Base-by-base conservation (phyloP, 176 grass and related monocot species). In the Zea mays region DNA sequence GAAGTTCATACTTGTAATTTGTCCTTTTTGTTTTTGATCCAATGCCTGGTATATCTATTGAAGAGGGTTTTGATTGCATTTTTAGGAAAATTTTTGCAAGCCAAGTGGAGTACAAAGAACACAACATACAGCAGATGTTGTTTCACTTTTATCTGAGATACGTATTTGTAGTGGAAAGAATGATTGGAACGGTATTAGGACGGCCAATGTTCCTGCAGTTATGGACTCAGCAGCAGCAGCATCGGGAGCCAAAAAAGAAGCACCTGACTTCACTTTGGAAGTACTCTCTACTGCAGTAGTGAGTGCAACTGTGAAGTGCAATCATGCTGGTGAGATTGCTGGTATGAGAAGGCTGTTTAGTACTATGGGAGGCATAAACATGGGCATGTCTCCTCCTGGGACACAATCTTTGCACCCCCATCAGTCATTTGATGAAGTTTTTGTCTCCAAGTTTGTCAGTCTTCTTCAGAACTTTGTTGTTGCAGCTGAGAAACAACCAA, bases 311-410 rank as follows among this genome's bases (percentile, higher is more conserved):
- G 85, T 87, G 13, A 98, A 98, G 83, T 98, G 96, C 72, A 98
- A 98, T 67, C 96, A 98, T 95, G 85, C 91, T 75, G 96, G 96
- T 47, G 96, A 98, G 81, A 98, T 98, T 77, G 89, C 96, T 12
- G 96, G 96, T 77, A 98, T 98, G 96, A 94, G 89, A 94, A 92
- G 96, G 78, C 74, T 98, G 34, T 98, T 92, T 79, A 92, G 89
- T 79, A 92, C 89, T 71, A 98, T 98, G 83, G 96, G 96, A 74
- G 96, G 96, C 83, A 67, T 97, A 70, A 86, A 87, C 60, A 91
- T 92, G 82, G 87, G 85, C 40, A 82, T 88, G 71, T 69, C 88
- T 48, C 69, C 90, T 81, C 72, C 83, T 88, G 75, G 74, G 71
- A 72, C 20, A 1, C 85, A 83, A 67, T 82, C 90, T 85, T 84